Evolutionary conservation across 2,329 filamentous ascomycete genomes (phyloP), one percentile per base, ranked within the genome.

Genomic region (Parafenestella ontariensis): DNA sequence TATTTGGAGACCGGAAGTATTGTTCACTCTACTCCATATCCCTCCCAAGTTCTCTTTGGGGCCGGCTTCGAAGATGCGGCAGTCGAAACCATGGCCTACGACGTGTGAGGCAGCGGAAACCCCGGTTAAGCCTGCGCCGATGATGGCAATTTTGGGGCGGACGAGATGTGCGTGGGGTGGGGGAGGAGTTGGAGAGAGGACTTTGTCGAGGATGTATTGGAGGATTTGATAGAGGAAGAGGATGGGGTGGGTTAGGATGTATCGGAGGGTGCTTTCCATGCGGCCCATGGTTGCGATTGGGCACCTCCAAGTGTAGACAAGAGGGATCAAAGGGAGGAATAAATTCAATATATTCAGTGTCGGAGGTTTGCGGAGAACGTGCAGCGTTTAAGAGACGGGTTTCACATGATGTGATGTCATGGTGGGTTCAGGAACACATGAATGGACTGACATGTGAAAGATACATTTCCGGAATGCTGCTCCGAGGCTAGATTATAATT

Each of bases 1-100:
- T 20, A 96, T 93, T 68, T 95, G 91, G 0, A 96, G 82, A 15
- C 89, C 86, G 0, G 90, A 93, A 0, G 90, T 93, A 46, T 89
- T 90, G 77, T 95, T 94, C 36, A 95, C 90, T 74, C 84, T 83
- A 69, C 87, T 91, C 90, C 91, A 94, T 29, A 94, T 94, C 0
- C 91, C 91, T 15, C 90, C 90, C 0, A 96, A 73, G 21, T 85
- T 81, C 15, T 89, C 82, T 59, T 86, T 80, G 3, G 81, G 75
- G 1, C 89, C 89, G 7, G 86, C 85, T 71, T 96, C 91, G 61
- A 96, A 96, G 34, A 96, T 85, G 18, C 84, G 83, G 6, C 92
- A 89, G 58, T 95, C 90, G 62, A 94, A 94, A 40, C 91, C 91
- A 84, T 95, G 90, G 1, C 91, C 91, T 31, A 93, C 86, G 69